A percentile compares a stretch with the other conserved stretches of the same genome.
phyloP scores from a whole-genome alignment of 2,329 filamentous ascomycete species.

The Neopestalotiopsis sp. region DNA sequence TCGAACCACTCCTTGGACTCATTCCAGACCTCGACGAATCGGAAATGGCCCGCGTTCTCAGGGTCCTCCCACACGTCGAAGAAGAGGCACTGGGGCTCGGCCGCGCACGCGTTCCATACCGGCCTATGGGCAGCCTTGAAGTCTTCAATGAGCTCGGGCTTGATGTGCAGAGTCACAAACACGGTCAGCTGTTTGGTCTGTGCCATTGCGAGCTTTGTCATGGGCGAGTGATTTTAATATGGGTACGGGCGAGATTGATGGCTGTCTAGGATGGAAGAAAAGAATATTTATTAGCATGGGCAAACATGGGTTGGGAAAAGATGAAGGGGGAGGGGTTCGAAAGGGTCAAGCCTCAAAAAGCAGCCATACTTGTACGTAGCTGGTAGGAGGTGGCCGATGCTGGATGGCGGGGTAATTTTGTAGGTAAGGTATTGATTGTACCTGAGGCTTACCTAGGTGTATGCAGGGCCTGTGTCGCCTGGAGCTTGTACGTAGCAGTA shows the following conservation, averaged over 20 bases:
- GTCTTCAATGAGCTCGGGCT: constrained; percentile 17
- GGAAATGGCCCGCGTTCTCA: constrained; percentile 19
- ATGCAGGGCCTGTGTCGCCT: not conserved
- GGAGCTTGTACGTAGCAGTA: not conserved
- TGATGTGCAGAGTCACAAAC: constrained; percentile 22
- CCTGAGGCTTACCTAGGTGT: not conserved
- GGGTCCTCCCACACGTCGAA: constrained; percentile 25
- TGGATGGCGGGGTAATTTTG: too few relatives aligned
- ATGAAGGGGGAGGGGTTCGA: not conserved
- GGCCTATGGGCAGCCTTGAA: constrained; percentile 25
- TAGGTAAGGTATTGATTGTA: not conserved
- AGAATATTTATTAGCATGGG: not conserved
- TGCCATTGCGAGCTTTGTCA: not conserved
- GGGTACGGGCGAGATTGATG: not conserved
- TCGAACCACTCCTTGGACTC: constrained; percentile 23
- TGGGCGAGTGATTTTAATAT: not conserved
- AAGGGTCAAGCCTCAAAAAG: too few relatives aligned
- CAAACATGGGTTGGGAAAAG: not conserved
- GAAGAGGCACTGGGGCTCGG: constrained; percentile 23
- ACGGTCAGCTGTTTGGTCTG: constrained; percentile 21
- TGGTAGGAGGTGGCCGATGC: too few relatives aligned
- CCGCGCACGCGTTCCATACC: constrained; percentile 22
- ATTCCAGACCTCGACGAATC: constrained; percentile 24
- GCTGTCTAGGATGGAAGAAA: not conserved
- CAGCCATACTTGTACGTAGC: too few relatives aligned